Evolutionary conservation across 352 stramenopile genomes (phyloP), one percentile per base, ranked within the genome.

Genomic region (Globisporangium middletonii): DNA sequence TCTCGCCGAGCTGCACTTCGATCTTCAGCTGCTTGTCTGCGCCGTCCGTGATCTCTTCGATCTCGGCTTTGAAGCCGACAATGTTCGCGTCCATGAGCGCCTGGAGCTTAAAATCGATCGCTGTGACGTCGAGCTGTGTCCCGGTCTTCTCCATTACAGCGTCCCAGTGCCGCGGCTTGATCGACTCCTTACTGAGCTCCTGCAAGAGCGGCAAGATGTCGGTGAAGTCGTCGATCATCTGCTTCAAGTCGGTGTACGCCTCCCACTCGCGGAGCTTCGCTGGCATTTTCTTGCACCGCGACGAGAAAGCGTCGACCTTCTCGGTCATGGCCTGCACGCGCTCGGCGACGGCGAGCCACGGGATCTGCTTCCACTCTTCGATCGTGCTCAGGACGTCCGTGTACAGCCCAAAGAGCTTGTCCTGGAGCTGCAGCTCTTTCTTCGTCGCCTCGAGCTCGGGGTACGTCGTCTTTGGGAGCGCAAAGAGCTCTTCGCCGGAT

Each of bases 11-110:
- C 55, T 97, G 85, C 8, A 96, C 68, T 61, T 99, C 92, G 60
- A 99, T 99, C 67, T 98, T 98, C 4, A 98, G 70, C 71, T 99
- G 96, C 59, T 99, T 99, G 60, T 99, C 96, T 2, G 97, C 97
- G 23, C 95, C 92, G 57, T 99, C 95, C 1, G 95, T 99, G 33
- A 99, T 93, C 72, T 99, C 96, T 77, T 99, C 94, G 46, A 99
- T 98, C 19, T 99, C 94, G 19, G 96, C 88, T 33, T 93, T 92
- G 60, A 82, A 88, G 8, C 72, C 68, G 5, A 98, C 86, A 51
- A 99, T 94, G 41, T 96, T 94, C 0, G 92, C 89, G 55, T 97
- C 92, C 79, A 98, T 91, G 2, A 99, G 72, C 42, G 95, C 89
- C 60, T 98, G 83, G 1, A 99, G 81, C 69, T 97, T 98, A 64